Evolutionary conservation across 805 yeast genomes (phyloP).

Genomic region (Blastobotrys americana): DNA sequence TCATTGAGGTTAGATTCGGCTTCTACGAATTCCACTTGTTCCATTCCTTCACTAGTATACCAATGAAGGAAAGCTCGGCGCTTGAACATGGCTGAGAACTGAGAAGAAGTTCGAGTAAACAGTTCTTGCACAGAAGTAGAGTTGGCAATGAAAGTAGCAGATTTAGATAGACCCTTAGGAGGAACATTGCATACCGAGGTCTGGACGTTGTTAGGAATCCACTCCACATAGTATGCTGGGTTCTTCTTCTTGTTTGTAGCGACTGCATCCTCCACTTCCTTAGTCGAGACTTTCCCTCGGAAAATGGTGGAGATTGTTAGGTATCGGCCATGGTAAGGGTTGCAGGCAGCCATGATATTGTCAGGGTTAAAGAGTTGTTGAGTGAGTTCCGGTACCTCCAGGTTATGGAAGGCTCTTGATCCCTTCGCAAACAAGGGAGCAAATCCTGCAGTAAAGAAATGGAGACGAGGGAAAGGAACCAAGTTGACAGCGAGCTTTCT

Average conservation of each 20-base stretch:
- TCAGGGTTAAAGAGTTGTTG: conserved; percentile 91
- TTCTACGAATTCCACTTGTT: conserved; percentile 87
- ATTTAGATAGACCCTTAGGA: conserved; percentile 76
- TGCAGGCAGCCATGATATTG: conserved; percentile 95
- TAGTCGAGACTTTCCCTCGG: conserved; percentile 87
- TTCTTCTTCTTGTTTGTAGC: conserved; percentile 78
- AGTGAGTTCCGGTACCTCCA: conserved; percentile 87
- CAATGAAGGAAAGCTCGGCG: conserved; percentile 94
- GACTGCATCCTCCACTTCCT: conserved; percentile 95
- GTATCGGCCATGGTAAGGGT: conserved; percentile 88
- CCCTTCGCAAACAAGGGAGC: conserved; percentile 86
- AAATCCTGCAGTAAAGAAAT: conserved; percentile 92
- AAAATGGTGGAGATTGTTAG: conserved; percentile 91
- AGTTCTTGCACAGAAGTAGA: conserved; percentile 91
- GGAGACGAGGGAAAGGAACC: conserved; percentile 94
- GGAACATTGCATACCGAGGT: conserved; percentile 92
- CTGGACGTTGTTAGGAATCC: conserved; percentile 97
- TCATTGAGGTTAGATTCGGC: conserved; percentile 92
- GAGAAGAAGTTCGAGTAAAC: conserved; percentile 84
- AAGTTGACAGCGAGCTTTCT: conserved; percentile 90
- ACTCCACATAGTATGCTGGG: conserved; percentile 78
- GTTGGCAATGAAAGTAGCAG: conserved; percentile 92
- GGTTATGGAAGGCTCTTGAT: conserved; percentile 74
- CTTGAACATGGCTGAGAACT: conserved; percentile 88
- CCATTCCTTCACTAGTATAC: conserved; percentile 97